Base-by-base conservation (phyloP, 176 grass and related monocot species). In the Phoenix dactylifera region DNA sequence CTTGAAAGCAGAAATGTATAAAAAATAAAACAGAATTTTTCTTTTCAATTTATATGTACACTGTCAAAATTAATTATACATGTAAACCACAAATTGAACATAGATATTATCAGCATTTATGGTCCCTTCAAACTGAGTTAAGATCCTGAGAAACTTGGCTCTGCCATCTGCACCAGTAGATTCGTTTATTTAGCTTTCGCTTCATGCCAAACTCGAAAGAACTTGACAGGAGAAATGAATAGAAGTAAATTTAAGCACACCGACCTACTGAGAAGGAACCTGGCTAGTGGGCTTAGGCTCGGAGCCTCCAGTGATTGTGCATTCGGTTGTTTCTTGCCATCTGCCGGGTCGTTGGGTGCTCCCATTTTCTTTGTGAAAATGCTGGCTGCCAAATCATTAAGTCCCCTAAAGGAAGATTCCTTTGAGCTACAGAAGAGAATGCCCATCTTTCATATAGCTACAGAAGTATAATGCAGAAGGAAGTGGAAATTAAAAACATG, bases 261-360 rank as follows among this genome's bases (percentile, higher is more conserved):
- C 3, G 77, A 99, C 94, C 94, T 92, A 39, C 81, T 81, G 51
- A 98, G 94, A 76, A 98, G 94, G 77, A 99, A 93, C 80, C 84
- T 93, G 0, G 94, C 81, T 51, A 90, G 70, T 26, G 94, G 85
- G 79, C 94, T 99, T 59, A 89, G 75, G 28, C 79, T 83, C 57
- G 88, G 76, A 52, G 85, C 76, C 63, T 84, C 79, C 63, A 79
- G 66, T 26, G 76, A 22, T 63, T 66, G 76, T 12, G 58, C 51
- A 76, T 68, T 81, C 58, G 53, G 66, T 65, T 49, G 67, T 22
- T 84, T 99, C 74, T 89, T 93, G 63, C 79, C 67, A 57, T 54
- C 76, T 52, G 18, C 54, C 64, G 64, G 24, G 71, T 83, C 80
- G 0, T 65, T 52, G 28, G 60, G 26, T 7, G 24, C 25, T 64